Evolutionary conservation across 768 basidiomycete genomes (phyloP).

Genomic region (Sarcomyxa edulis): DNA sequence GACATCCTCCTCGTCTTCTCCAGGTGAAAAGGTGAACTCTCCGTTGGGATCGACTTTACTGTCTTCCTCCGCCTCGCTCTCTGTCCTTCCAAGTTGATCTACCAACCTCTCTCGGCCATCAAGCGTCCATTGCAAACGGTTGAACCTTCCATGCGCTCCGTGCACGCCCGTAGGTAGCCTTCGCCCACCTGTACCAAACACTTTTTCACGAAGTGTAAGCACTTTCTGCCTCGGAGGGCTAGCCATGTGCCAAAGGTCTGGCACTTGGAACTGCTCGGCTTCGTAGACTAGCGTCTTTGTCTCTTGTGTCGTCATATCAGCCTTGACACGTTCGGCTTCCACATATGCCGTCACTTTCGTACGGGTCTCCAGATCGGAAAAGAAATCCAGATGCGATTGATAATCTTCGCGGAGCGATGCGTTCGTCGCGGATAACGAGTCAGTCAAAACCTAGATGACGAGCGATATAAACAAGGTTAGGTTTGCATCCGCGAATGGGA

Average conservation of each 20-base stretch:
- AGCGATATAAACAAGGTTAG: conserved; percentile 7
- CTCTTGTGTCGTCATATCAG: conserved; percentile 53
- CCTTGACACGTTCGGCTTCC: conserved; percentile 42
- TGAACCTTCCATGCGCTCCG: conserved; percentile 55
- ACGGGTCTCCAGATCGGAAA: conserved; percentile 40
- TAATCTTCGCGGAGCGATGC: conserved; percentile 54
- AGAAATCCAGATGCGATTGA: conserved; percentile 40
- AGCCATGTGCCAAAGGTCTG: conserved; percentile 64
- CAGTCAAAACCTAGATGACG: conserved; percentile 39
- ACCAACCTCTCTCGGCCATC: conserved; percentile 60
- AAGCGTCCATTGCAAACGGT: conserved; percentile 65
- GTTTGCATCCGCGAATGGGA: too few relatives aligned
- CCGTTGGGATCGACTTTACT: conserved; percentile 24
- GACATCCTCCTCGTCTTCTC: conserved; percentile 48
- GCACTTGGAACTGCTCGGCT: conserved; percentile 59
- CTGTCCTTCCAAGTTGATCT: conserved; percentile 64
- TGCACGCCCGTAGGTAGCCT: conserved; percentile 43
- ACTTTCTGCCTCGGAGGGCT: conserved; percentile 57
- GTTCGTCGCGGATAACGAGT: conserved; percentile 49
- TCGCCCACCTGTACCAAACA: conserved; percentile 58
- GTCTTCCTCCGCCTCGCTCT: conserved; percentile 76
- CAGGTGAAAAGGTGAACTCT: conserved; percentile 20
- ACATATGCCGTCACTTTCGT: conserved; percentile 45
- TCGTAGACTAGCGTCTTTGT: conserved; percentile 69
- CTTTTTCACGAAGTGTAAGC: conserved; percentile 58